Conservation (phyloP, 768 basidiomycete genomes). For the Leccinum rimulosum region DNA sequence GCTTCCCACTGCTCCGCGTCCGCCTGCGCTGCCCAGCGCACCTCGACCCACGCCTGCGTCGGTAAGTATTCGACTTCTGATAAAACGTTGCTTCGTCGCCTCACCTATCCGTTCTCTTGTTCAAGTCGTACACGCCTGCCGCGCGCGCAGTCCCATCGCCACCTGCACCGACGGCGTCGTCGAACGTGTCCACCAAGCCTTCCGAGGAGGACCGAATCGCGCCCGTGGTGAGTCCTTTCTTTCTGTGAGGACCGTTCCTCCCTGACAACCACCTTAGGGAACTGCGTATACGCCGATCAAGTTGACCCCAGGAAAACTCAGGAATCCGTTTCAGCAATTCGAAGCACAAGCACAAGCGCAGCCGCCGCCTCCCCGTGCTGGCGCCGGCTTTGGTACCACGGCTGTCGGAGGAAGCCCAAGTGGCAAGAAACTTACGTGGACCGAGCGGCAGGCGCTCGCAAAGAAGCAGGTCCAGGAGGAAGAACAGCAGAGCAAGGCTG, state of each 20-base stretch:
- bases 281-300: constrained; percentile 58
- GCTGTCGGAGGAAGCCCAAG: constrained; percentile 30
- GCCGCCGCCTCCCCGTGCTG: constrained; percentile 25
- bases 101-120: constrained; percentile 1
- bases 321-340: constrained; percentile 72
- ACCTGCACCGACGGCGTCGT: constrained; percentile 40
- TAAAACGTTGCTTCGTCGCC: background rate
- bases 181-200: constrained; percentile 61
- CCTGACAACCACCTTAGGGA: background rate
- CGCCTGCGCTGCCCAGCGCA: constrained; percentile 44
- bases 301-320: constrained; percentile 84
- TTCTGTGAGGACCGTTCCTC: background rate
- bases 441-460: constrained; percentile 85
- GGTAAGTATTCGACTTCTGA: constrained; percentile 25
- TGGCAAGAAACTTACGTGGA: constrained; percentile 88
- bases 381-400: constrained; percentile 1
- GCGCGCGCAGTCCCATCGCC: constrained; percentile 31
- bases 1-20: constrained; percentile 45
- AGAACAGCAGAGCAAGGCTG: constrained; percentile 58
- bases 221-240: constrained; percentile 49
- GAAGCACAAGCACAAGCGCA: constrained; percentile 46
- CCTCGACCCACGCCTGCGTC: constrained; percentile 39
- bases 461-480: constrained; percentile 86
- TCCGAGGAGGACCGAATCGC: constrained; percentile 79
- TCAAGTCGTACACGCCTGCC: constrained; percentile 24